Percentiles rank a stretch among this genome's conserved stretches.
Conservation (phyloP, 306 rosid species). For the Herpetospermum pedunculosum region DNA sequence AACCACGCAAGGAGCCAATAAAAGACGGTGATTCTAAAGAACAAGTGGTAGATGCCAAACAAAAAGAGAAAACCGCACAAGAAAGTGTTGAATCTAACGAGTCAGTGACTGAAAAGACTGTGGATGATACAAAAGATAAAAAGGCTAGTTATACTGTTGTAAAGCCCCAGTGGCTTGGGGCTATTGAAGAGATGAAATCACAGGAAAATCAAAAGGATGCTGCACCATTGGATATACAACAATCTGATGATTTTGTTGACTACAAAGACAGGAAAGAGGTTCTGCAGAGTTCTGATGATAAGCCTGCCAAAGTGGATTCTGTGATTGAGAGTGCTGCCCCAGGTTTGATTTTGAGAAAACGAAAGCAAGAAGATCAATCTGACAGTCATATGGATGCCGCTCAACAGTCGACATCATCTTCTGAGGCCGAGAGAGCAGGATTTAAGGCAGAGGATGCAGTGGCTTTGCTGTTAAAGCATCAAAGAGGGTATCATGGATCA, state of each 20-base stretch:
- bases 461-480: constrained; percentile 72
- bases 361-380: constrained; percentile 49
- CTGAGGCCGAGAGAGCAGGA: constrained; percentile 25
- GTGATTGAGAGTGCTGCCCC: constrained; percentile 75
- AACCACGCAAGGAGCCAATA: constrained; percentile 27
- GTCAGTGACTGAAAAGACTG: constrained; percentile 21
- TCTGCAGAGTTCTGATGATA: constrained; percentile 25
- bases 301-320: constrained; percentile 19
- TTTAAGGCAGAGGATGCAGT: constrained; percentile 84
- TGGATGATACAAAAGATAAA: constrained; percentile 25
- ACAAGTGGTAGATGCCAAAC: constrained; percentile 16
- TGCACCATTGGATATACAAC: constrained; percentile 30
- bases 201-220: constrained; percentile 30
- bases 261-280: constrained; percentile 73
- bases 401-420: constrained; percentile 31
- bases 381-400: constrained; percentile 22
- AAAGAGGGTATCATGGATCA: constrained; percentile 43
- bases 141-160: constrained; percentile 36
- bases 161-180: constrained; percentile 97
- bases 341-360: constrained; percentile 79
- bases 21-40: constrained; percentile 25
- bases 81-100: constrained; percentile 19
- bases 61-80: constrained; percentile 26
- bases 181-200: constrained; percentile 30
- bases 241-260: constrained; percentile 58